Percentiles rank a stretch among this genome's conserved stretches.
Evolutionary conservation across 2,329 filamentous ascomycete genomes (phyloP).

Genomic region (Epichloe brachyelytri): DNA sequence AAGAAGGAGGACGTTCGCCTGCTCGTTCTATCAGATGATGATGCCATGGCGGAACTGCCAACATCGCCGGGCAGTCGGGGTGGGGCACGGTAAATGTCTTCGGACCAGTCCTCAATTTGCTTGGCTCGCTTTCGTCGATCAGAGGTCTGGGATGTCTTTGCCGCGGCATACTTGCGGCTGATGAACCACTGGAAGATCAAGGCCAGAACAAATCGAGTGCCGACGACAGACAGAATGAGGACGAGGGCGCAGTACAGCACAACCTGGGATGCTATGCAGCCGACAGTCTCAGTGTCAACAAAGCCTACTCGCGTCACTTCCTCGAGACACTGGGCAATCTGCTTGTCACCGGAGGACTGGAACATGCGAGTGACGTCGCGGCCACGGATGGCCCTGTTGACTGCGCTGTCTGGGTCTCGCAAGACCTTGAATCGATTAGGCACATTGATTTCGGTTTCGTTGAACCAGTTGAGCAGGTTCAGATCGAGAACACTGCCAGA

Average conservation of each 20-base stretch:
- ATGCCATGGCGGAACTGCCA: constrained; percentile 48
- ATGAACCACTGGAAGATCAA: constrained; percentile 95
- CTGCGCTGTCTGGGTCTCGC: constrained; percentile 47
- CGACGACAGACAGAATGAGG: constrained; percentile 83
- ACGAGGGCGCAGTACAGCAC: constrained; percentile 88
- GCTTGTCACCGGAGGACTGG: constrained; percentile 65
- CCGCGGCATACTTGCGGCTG: constrained; percentile 69
- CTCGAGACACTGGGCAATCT: constrained; percentile 72
- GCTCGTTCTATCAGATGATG: constrained; percentile 56
- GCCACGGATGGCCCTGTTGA: constrained; percentile 56
- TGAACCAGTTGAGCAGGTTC: constrained; percentile 81
- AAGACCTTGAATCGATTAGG: constrained; percentile 71
- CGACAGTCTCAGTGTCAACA: constrained; percentile 89
- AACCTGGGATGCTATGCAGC: constrained; percentile 94
- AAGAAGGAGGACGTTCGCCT: constrained; percentile 77
- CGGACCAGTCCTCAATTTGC: constrained; percentile 95
- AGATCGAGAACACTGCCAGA: constrained; percentile 88
- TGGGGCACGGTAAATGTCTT: constrained; percentile 91
- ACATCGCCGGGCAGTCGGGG: constrained; percentile 67
- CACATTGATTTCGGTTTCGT: constrained; percentile 62
- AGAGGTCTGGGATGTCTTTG: constrained; percentile 71
- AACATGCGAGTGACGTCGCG: constrained; percentile 84
- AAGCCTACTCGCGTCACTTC: constrained; percentile 94
- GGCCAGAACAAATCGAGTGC: constrained; percentile 76
- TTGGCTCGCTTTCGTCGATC: constrained; percentile 74